Evolutionary conservation across 176 grass and related monocot genomes (phyloP).

Genomic region (Elymus sibiricus): DNA sequence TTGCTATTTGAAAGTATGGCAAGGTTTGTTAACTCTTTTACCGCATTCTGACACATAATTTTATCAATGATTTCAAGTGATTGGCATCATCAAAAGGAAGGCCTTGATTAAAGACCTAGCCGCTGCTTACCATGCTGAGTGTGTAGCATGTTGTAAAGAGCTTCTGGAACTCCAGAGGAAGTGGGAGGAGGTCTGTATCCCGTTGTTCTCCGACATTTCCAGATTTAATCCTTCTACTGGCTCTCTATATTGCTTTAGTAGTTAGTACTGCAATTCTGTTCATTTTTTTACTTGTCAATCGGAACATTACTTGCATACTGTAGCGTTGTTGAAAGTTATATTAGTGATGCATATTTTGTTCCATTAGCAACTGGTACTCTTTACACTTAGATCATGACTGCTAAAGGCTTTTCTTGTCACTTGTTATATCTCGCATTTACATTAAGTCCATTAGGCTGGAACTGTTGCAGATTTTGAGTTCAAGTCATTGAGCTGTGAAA

Average conservation of each 20-base stretch:
- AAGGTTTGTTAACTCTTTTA: not conserved
- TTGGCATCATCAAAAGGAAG: slow-evolving; percentile 89
- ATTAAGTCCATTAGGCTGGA: not conserved
- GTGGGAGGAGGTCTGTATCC: slow-evolving; percentile 6
- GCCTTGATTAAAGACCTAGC: slow-evolving; percentile 87
- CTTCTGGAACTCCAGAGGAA: not conserved
- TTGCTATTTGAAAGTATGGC: not conserved
- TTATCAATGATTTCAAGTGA: slow-evolving; percentile 53
- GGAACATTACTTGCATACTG: not conserved
- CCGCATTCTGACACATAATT: not conserved
- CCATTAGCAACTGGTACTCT: not conserved
- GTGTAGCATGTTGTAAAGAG: not conserved
- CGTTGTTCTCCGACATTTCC: not conserved
- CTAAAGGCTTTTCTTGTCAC: not conserved
- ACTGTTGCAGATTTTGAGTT: not conserved
- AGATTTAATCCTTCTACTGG: not conserved
- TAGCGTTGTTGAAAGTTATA: not conserved
- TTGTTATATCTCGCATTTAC: not conserved
- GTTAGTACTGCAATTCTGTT: not conserved
- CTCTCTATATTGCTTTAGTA: not conserved
- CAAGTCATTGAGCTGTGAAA: not conserved
- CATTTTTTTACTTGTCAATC: not conserved
- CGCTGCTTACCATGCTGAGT: slow-evolving; percentile 62
- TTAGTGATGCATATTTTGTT: not conserved
- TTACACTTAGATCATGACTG: not conserved